Percentiles rank a stretch among this genome's conserved stretches.
Evolutionary conservation across 495 filamentous ascomycete genomes (phyloP).

Genomic region (Oidiodendron maius): DNA sequence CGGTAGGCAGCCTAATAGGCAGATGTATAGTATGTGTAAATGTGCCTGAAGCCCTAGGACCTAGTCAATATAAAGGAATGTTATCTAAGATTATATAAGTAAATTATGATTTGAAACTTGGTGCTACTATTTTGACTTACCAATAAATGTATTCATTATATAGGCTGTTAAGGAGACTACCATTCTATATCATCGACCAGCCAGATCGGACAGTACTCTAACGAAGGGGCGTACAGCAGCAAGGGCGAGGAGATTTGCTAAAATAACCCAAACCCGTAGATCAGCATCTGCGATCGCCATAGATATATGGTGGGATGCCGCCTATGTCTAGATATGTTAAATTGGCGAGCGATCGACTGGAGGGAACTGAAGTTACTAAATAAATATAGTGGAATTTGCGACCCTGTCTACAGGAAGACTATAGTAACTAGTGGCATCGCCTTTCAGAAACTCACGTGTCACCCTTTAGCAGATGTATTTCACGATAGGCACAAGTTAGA

Average conservation of each 20-base stretch:
- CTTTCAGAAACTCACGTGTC: no score
- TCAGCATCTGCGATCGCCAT: conserved; percentile 55
- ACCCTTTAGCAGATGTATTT: no score
- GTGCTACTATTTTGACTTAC: conserved; percentile 31
- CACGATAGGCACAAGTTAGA: no score
- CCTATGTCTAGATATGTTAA: conserved; percentile 24
- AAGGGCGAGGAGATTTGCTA: conserved; percentile 60
- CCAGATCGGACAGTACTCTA: conserved; percentile 61
- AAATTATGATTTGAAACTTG: no score
- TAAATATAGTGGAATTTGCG: conserved; percentile 58
- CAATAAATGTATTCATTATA: conserved; percentile 64
- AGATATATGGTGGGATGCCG: conserved; percentile 59
- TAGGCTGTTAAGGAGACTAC: conserved; percentile 58
- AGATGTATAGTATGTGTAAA: no score
- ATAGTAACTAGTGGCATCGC: conserved; percentile 34
- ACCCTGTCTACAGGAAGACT: conserved; percentile 62
- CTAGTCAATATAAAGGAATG: no score
- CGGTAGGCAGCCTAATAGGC: no score
- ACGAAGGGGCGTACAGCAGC: conserved; percentile 70
- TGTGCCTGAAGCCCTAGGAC: no score
- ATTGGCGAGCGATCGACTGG: not conserved
- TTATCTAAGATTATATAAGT: no score
- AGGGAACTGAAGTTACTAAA: conserved; percentile 50
- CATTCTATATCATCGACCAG: conserved; percentile 65
- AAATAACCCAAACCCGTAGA: conserved; percentile 69